phyloP scores from a whole-genome alignment of 2,329 filamentous ascomycete species.

The Aspergillus terreus region DNA sequence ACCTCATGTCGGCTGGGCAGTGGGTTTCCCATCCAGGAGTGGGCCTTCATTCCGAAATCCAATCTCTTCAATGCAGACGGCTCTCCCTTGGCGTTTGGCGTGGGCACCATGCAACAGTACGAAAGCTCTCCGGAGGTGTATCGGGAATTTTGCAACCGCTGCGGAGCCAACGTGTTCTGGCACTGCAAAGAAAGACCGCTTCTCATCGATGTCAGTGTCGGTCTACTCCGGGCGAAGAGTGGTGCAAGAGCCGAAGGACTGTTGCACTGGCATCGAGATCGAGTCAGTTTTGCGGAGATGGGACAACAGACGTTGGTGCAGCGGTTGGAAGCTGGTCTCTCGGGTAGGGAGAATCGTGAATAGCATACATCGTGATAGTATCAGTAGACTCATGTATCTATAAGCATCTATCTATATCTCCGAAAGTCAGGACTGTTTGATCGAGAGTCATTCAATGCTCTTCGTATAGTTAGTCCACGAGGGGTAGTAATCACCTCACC shows the following conservation, averaged over 20 bases:
- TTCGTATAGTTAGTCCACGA: too few species aligned
- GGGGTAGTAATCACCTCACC: constrained; percentile 3
- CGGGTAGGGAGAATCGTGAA: background rate
- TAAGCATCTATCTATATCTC: too few species aligned
- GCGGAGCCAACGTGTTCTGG: constrained; percentile 65
- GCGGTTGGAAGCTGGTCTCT: constrained; percentile 22
- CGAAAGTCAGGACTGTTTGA: too few species aligned
- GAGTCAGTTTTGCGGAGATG: constrained; percentile 60
- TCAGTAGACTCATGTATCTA: background rate
- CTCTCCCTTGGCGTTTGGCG: constrained; percentile 30
- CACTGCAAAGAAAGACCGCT: constrained; percentile 51
- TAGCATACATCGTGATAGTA: background rate
- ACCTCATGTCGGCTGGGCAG: constrained; percentile 57
- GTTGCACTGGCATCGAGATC: constrained; percentile 59
- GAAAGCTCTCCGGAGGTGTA: constrained; percentile 51
- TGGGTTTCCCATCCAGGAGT: constrained; percentile 62
- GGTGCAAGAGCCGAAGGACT: constrained; percentile 56
- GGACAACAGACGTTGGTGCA: constrained; percentile 30
- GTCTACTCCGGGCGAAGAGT: constrained; percentile 50
- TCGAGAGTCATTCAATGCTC: too few species aligned
- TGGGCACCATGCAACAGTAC: constrained; percentile 50
- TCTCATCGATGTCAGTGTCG: constrained; percentile 62
- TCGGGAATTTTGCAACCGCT: constrained; percentile 60
- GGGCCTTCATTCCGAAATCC: constrained; percentile 61
- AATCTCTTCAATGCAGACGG: constrained; percentile 51